Evolutionary conservation across 1,284 basidiomycete genomes (phyloP), one percentile per base, ranked within the genome.

Genomic region (Leucoagaricus sp.): DNA sequence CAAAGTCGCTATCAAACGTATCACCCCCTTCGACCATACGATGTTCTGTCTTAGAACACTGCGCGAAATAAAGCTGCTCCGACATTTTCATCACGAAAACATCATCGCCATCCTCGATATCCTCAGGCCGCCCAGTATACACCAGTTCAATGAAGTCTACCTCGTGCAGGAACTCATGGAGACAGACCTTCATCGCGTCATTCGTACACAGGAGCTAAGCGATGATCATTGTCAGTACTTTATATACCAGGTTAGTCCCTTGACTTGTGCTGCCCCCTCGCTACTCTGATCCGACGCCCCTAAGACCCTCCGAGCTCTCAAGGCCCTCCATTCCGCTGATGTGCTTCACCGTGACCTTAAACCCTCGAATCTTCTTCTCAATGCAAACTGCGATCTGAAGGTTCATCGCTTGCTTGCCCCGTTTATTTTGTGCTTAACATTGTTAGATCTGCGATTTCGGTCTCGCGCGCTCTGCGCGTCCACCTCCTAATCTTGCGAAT

Each of bases 191-290:
- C 91, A 95, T 69, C 85, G 93, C 54, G 93, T 95, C 38, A 93
- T 95, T 61, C 82, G 90, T 45, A 93, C 91, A 0, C 93, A 94
- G 73, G 83, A 89, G 59, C 77, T 95, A 44, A 87, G 84, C 56
- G 91, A 95, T 67, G 93, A 96, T 69, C 96, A 96, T 71, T 94
- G 87, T 67, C 94, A 96, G 72, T 97, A 97, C 72, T 96, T 96
- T 71, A 89, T 96, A 63, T 96, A 97, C 71, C 94, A 96, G 80
- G 90, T 89, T 28, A 23, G 55, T 36, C 17, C 72, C 59, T n/a
- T 68, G 65, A 55, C 55, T 61, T 58, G 59, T 51, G 52, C 34
- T 55, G 49, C 46, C 53, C 46, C 61, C 26, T 26, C 10, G 41
- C 3, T 21, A 23, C 42, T n/a, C 49, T 51, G 29, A 47, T 51